Base-by-base conservation (phyloP, 768 basidiomycete species). In the Lactarius trivialis region DNA sequence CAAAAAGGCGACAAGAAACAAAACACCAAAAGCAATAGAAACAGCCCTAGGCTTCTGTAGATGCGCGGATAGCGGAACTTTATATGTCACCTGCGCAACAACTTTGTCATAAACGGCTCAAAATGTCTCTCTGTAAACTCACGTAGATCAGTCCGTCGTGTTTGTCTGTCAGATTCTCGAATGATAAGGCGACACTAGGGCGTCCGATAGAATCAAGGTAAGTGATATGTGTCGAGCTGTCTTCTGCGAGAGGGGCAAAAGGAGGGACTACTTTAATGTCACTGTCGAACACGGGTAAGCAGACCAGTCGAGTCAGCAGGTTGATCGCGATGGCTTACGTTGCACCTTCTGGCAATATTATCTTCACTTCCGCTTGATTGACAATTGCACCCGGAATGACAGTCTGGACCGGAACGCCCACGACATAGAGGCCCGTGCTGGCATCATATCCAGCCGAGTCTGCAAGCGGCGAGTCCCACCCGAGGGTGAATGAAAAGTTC, bases 401-500 rank as follows among this genome's bases (percentile, higher is more conserved):
- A 0, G 89, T 95, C 81, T 94, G 82, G 70, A 98, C 84, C 33
- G 96, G 96, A 24, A 99, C 80, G 60, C 85, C 84, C 41, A 93
- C 80, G 19, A 88, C 79, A 70, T 93, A 87, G 66, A 79, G 82
- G 34, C 85, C 85, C 24, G 77, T 84, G 51, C 76, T 75, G 56
- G 75, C 78, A 67, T 91, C 85, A 68, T 83, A 89, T 61, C 79
- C 81, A 17, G 82, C 84, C 11, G 83, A 85, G 71, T 92, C 84
- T n/a, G 75, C 81, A 52, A 93, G 80, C 32, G 88, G 88, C n/a
- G 90, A 81, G 68, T 98, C 94, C 82, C 90, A 99, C 2, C 97
- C 97, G 3, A 98, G 79, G 6, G 92, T 93, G 76, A 95, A 98
- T 48, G 79, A 85, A 73, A 96, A 98, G 71, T 97, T 98, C 97